Base-by-base conservation (phyloP, 1,284 basidiomycete genomes). In the Trichosporon inkin region DNA sequence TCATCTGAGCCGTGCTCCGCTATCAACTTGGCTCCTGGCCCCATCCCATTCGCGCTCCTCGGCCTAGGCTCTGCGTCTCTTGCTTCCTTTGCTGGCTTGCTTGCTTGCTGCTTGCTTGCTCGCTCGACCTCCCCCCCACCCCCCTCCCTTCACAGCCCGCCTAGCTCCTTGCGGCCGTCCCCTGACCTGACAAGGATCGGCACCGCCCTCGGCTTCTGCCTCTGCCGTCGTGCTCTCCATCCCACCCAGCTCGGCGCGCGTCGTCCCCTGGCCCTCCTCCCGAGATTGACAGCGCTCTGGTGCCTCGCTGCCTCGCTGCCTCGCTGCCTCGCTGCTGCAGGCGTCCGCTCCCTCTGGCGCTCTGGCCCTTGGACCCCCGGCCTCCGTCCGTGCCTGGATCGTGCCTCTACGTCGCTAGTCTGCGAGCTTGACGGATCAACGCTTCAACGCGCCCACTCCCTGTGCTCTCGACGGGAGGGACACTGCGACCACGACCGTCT, bases 401-500 rank as follows among this genome's bases (percentile, higher is more conserved):
- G 13, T 14, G 5, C 16, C 36, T 10, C 36, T 38, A n/a, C 11
- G 36, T 14, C 6, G 4, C 28, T 49, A 32, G 24, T 49, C 44
- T 44, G 40, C 22, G 20, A 19, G 40, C 40, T 44, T 44, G 20
- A 49, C 44, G 44, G 44, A 49, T 49, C 44, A 49, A 49, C 22
- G 44, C 44, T 32, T 28, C 24, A 28, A 49, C 44, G 24, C 44
- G 28, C 40, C 40, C 22, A 41, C 10, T 10, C 39, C 39, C 11
- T 19, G n/a, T 8, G 28, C 28, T 32, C 28, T 4, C 28, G 28
- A 32, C 28, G 28, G 28, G n/a, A n/a, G n/a, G n/a, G n/a, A n/a
- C n/a, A 32, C 28, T 32, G 28, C 28, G 8, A 32, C 28, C 28
- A 32, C 28, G 28, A 32, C 28, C 28, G 8, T 8, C 28, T 8